A percentile compares a stretch with the other conserved stretches of the same genome.
Conservation (phyloP, 495 filamentous ascomycete species). For the Pseudotulostoma volvatum region DNA sequence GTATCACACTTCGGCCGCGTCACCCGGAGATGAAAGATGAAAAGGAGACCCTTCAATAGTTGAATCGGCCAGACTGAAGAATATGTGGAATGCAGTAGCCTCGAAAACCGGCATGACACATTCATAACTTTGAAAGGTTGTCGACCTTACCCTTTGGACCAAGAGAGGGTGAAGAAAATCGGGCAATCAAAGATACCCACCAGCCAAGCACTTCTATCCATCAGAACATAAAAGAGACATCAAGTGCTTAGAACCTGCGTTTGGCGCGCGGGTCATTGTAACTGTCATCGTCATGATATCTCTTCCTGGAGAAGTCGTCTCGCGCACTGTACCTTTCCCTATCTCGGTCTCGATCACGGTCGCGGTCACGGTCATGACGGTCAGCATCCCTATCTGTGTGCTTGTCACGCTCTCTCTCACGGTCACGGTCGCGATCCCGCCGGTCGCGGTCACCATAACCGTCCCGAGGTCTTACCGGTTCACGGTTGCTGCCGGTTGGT, state of each 20-base stretch:
- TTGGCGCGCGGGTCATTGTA: slow-evolving; percentile 69
- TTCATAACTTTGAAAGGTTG: slow-evolving; percentile 2
- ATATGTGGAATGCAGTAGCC: too few species aligned
- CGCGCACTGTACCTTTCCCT: slow-evolving; percentile 41
- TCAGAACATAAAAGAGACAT: too few species aligned
- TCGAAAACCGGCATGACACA: too few species aligned
- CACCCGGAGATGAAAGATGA: too few species aligned
- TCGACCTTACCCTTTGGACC: slow-evolving; percentile 47
- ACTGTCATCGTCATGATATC: slow-evolving; percentile 38
- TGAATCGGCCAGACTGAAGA: too few species aligned
- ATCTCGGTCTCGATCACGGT: slow-evolving; percentile 36
- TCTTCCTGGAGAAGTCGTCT: slow-evolving; percentile 43
- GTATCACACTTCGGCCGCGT: too few species aligned
- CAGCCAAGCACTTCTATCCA: slow-evolving; percentile 31
- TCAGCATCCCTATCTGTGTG: slow-evolving; percentile 26
- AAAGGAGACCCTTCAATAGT: too few species aligned
- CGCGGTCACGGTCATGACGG: slow-evolving; percentile 37
- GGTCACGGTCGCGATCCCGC: slow-evolving; percentile 42
- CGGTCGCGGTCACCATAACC: slow-evolving; percentile 36
- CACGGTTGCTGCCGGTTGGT: slow-evolving; percentile 36
- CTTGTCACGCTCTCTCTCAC: slow-evolving; percentile 39
- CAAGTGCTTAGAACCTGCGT: slow-evolving; percentile 49
- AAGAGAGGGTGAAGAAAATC: slow-evolving; percentile 29
- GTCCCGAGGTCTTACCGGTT: slow-evolving; percentile 35
- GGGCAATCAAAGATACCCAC: slow-evolving; percentile 33